phyloP scores from a whole-genome alignment of 768 basidiomycete genomes.

The Megacollybia marginata region DNA sequence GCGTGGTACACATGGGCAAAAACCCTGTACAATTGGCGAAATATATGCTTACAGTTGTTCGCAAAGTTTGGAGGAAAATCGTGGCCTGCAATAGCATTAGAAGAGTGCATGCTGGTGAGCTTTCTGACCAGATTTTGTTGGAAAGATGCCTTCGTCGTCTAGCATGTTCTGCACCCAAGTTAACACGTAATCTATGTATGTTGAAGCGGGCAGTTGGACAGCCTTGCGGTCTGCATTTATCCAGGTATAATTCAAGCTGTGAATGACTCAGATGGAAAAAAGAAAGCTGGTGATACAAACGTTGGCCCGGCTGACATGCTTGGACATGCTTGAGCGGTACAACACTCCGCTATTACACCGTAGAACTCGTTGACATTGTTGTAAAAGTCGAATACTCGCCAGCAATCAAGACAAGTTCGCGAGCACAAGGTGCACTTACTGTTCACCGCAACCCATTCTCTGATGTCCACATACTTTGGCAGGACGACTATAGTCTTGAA shows the following conservation, averaged over 20 bases:
- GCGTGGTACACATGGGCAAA: slow-evolving; percentile 98
- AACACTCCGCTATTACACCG: slow-evolving; percentile 90
- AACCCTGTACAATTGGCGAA: slow-evolving; percentile 92
- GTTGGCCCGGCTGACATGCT: slow-evolving; percentile 88
- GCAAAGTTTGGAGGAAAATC: slow-evolving; percentile 89
- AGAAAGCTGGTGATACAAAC: slow-evolving; percentile 39
- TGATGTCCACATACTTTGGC: slow-evolving; percentile 96
- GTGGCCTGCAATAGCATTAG: slow-evolving; percentile 45
- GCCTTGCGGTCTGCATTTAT: slow-evolving; percentile 92
- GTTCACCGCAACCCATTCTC: slow-evolving; percentile 86
- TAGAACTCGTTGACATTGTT: slow-evolving; percentile 97
- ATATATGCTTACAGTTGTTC: slow-evolving; percentile 88
- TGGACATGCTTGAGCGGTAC: slow-evolving; percentile 82
- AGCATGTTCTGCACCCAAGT: slow-evolving; percentile 96
- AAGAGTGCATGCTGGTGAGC: slow-evolving; percentile 7
- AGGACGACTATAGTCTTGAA: slow-evolving; percentile 96
- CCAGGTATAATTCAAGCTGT: slow-evolving; percentile 96
- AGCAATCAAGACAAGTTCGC: neutral
- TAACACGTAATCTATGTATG: slow-evolving; percentile 99
- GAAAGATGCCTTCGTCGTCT: slow-evolving; percentile 89
- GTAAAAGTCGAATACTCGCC: slow-evolving; percentile 92
- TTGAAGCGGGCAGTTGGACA: slow-evolving; percentile 88
- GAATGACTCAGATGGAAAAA: neutral
- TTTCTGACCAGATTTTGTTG: slow-evolving; percentile 85
- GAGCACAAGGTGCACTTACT: slow-evolving; percentile 40